phyloP scores from a whole-genome alignment of 2,329 filamentous ascomycete genomes.

The Penicillium sp. region DNA sequence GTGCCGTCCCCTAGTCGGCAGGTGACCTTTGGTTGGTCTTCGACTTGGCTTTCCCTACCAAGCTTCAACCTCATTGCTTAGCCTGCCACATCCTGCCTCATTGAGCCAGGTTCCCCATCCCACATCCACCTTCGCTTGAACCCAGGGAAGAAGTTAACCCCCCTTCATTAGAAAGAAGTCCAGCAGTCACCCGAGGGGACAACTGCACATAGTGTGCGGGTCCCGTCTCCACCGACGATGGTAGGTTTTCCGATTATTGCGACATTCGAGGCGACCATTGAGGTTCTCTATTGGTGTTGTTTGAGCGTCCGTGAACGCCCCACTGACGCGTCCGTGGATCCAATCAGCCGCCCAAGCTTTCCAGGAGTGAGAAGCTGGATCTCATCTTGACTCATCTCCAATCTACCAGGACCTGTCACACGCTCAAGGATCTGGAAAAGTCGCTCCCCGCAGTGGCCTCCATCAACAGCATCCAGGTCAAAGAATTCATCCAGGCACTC shows the following conservation, averaged over 20 bases:
- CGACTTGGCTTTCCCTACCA: background rate
- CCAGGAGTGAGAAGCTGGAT: conserved; percentile 53
- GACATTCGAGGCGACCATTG: no score
- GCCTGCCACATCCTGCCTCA: no score
- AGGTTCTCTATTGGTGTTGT: background rate
- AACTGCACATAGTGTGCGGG: no score
- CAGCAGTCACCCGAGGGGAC: no score
- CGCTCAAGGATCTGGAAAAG: conserved; percentile 64
- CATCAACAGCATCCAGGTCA: conserved; percentile 61
- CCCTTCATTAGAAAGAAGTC: no score
- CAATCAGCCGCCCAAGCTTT: conserved; percentile 48
- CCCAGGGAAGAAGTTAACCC: no score
- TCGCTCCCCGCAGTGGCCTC: conserved; percentile 54
- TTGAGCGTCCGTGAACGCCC: background rate
- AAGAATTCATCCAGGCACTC: conserved; percentile 60
- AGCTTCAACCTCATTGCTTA: no score
- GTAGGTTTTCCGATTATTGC: no score
- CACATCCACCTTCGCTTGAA: no score
- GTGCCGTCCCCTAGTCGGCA: no score
- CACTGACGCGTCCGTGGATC: conserved; percentile 15
- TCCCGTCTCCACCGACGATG: no score
- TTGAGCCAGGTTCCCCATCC: background rate
- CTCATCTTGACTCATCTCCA: conserved; percentile 56
- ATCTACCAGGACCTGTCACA: conserved; percentile 55
- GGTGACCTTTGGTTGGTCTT: no score